A percentile compares a stretch with the other conserved stretches of the same genome.
Conservation (phyloP, 106 monocot genomes). For the Amphibolis antarctica region DNA sequence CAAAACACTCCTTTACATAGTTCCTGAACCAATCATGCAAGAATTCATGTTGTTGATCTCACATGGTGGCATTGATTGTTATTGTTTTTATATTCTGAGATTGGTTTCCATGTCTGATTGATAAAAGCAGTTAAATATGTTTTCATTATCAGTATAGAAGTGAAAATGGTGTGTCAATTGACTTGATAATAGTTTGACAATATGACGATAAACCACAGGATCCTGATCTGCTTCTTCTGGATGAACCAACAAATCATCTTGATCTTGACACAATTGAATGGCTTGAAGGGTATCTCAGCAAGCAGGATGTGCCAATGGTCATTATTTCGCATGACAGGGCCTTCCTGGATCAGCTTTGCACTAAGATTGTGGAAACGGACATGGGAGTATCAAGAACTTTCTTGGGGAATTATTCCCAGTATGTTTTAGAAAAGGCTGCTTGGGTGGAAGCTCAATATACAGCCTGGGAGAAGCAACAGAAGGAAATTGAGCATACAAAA, state of each 20-base stretch:
- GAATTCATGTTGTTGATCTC: too few relatives aligned
- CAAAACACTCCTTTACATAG: too few relatives aligned
- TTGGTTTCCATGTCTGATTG: too few relatives aligned
- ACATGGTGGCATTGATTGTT: too few relatives aligned
- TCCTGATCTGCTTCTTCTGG: slow-evolving; percentile 96
- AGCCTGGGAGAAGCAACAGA: slow-evolving; percentile 98
- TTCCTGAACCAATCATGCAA: too few relatives aligned
- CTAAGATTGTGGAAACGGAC: slow-evolving; percentile 91
- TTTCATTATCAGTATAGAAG: too few relatives aligned
- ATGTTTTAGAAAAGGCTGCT: slow-evolving; percentile 60
- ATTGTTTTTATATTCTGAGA: too few relatives aligned
- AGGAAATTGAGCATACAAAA: slow-evolving; percentile 88
- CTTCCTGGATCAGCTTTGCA: slow-evolving; percentile 83
- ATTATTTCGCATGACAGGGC: slow-evolving; percentile 96
- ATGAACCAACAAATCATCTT: slow-evolving; percentile 97
- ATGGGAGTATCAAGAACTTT: slow-evolving; percentile 88
- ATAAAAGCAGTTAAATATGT: too few relatives aligned
- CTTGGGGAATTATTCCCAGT: slow-evolving; percentile 85
- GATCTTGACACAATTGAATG: slow-evolving; percentile 99
- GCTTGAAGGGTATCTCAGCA: slow-evolving; percentile 77
- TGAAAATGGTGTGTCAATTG: not conserved
- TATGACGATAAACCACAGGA: slow-evolving; percentile 37
- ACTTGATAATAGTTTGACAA: not conserved
- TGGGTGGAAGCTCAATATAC: slow-evolving; percentile 77
- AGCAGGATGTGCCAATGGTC: slow-evolving; percentile 93